Percentiles rank a stretch among this genome's conserved stretches.
Conservation (phyloP, 768 basidiomycete species). For the Lactarius psammicola region DNA sequence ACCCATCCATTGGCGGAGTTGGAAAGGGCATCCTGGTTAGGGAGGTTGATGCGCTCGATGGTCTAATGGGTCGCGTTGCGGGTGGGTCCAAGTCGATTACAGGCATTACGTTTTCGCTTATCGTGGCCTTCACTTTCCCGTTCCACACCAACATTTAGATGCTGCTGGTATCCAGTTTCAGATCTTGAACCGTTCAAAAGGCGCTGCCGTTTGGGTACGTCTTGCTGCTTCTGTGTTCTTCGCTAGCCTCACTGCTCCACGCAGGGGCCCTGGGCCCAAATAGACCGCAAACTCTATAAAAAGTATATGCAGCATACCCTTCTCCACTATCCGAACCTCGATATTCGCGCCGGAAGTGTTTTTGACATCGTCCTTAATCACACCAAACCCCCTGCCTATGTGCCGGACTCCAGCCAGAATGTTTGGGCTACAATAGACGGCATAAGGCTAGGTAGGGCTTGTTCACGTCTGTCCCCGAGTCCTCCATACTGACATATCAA, state of each 20-base stretch:
- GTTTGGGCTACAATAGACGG: constrained; percentile 58
- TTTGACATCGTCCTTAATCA: constrained; percentile 73
- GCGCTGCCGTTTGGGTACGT: constrained; percentile 84
- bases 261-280: constrained; percentile 89
- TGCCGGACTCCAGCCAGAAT: constrained; percentile 30
- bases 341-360: constrained; percentile 69
- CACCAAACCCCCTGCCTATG: constrained; percentile 33
- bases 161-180: constrained; percentile 88
- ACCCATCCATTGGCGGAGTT: constrained; percentile 89
- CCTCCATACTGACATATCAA: constrained; percentile 5
- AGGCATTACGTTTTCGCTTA: not conserved
- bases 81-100: constrained; percentile 45
- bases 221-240: not conserved
- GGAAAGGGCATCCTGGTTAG: constrained; percentile 91
- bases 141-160: constrained; percentile 45
- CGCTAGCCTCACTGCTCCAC: not conserved
- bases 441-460: constrained; percentile 58
- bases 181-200: constrained; percentile 81
- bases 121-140: not conserved
- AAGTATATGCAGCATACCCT: constrained; percentile 73
- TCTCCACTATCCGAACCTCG: constrained; percentile 63
- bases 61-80: constrained; percentile 78
- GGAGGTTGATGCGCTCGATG: constrained; percentile 89
- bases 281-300: constrained; percentile 84
- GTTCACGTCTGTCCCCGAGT: not conserved